Evolutionary conservation across 164 flowering plant species (phyloP), one percentile per base, ranked within the genome.

Genomic region (Piper betle): DNA sequence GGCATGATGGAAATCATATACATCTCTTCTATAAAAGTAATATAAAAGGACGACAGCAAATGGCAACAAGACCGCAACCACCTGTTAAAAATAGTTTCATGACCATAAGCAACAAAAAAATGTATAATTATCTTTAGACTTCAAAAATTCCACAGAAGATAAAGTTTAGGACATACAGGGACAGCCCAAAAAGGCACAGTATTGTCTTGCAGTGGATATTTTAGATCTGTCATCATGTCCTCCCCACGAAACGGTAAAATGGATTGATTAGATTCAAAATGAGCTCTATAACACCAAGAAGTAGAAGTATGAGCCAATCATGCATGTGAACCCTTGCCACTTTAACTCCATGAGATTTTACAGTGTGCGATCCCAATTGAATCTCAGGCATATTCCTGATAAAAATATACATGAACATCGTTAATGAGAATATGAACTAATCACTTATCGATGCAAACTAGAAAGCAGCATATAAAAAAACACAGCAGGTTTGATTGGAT

Each of bases 161-260:
- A 33, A 53, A 25, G 41, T 16, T n/a, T 33, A 52, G 19, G 41
- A 64, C 95, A 82, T 74, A 91, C 97, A n/a, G 93, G 96, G 62
- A 91, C 89, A 61, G 97, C 67, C 97, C 96, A 91, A 0, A 75
- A 37, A 15, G 97, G 97, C 20, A 91, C 84, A 0, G 96, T 87
- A 62, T 86, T 84, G 37, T 64, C 72, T 64, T 91, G 75, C 67
- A 83, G 40, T 12, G 97, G 96, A 63, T 86, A 91, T 59, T 70
- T 84, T 43, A 91, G 87, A 67, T 86, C 93, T 2, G 68, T n/a
- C 87, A 91, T 84, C 96, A 87, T 91, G 53, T 69, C 93, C 73
- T 72, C 66, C 93, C 89, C 58, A 91, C 91, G 69, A 78, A 91
- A 57, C 97, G 89, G 68, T 78, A 61, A 72, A 87, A 91, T 43